phyloP scores from a whole-genome alignment of 2,329 filamentous ascomycete genomes.

The Phialophora verrucosa region DNA sequence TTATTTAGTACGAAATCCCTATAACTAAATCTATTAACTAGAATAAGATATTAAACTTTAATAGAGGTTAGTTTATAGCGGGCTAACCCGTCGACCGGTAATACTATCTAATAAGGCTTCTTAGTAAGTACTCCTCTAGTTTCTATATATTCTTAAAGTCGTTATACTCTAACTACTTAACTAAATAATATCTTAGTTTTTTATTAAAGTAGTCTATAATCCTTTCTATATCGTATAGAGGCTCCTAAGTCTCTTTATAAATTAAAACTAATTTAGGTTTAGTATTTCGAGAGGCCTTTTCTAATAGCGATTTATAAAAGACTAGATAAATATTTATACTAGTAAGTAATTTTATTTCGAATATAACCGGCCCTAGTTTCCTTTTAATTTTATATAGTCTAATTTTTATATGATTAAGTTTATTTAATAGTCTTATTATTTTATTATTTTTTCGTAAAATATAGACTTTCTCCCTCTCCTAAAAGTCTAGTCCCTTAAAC shows the following conservation, averaged over 20 bases:
- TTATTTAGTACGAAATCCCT: too few species aligned
- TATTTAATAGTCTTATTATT: not conserved
- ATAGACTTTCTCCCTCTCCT: not conserved
- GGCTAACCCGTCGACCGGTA: too few species aligned
- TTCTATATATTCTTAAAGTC: not conserved
- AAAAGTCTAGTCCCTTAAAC: constrained; percentile 3
- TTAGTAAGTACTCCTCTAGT: not conserved
- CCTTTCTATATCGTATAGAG: too few species aligned
- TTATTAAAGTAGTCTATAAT: too few species aligned
- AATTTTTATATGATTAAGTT: not conserved
- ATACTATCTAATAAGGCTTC: not conserved
- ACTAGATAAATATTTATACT: not conserved
- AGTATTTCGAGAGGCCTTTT: too few species aligned
- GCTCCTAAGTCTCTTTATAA: too few species aligned
- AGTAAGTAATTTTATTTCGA: not conserved
- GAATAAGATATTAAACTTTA: too few species aligned
- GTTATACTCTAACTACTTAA: not conserved
- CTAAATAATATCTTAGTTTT: not conserved
- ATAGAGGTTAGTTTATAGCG: too few species aligned
- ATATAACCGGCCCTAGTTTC: not conserved
- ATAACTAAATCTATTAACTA: too few species aligned
- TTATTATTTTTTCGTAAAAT: not conserved
- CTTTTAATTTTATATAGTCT: not conserved
- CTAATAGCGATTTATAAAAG: too few species aligned
- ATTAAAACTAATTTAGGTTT: too few species aligned